Evolutionary conservation across 768 basidiomycete genomes (phyloP).

Genomic region (Neoboletus magnificus): DNA sequence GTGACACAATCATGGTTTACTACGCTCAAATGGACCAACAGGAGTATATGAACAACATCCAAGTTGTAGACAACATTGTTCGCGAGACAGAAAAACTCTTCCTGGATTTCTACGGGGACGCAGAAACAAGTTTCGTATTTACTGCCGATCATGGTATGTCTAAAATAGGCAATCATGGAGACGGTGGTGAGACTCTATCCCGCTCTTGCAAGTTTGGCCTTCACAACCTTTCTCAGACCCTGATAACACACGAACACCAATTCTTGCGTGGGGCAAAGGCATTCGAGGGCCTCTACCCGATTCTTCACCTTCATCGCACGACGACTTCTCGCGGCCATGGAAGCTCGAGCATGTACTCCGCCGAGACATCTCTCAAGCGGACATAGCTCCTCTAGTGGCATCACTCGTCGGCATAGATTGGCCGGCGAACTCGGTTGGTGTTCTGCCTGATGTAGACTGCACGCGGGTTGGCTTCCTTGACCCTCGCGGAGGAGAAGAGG

Average conservation of each 20-base stretch:
- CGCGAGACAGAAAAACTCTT: constrained; percentile 60
- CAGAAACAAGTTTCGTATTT: constrained; percentile 72
- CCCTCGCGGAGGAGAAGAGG: constrained; percentile 43
- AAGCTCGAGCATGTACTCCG: constrained; percentile 53
- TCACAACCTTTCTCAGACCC: constrained; percentile 53
- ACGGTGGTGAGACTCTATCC: constrained; percentile 57
- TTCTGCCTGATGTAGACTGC: constrained; percentile 72
- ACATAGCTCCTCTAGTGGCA: constrained; percentile 76
- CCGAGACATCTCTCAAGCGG: constrained; percentile 80
- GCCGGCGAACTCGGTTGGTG: constrained; percentile 82
- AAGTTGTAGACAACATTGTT: constrained; percentile 73
- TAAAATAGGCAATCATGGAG: constrained; percentile 83
- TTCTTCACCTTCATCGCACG: constrained; percentile 55
- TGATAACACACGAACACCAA: constrained; percentile 82
- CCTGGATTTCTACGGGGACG: constrained; percentile 59
- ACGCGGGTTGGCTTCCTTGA: constrained; percentile 56
- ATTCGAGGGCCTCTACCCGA: constrained; percentile 67
- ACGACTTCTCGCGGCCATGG: constrained; percentile 68
- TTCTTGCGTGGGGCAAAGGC: constrained; percentile 80
- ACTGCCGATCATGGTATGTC: constrained; percentile 94
- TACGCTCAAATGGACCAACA: constrained; percentile 23
- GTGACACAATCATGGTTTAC: neutral
- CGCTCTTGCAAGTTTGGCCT: neutral
- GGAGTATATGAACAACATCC: constrained; percentile 88
- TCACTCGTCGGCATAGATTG: constrained; percentile 66